A percentile compares a stretch with the other conserved stretches of the same genome.
Evolutionary conservation across 2,329 filamentous ascomycete species (phyloP).

Genomic region (Fusarium floridanum): DNA sequence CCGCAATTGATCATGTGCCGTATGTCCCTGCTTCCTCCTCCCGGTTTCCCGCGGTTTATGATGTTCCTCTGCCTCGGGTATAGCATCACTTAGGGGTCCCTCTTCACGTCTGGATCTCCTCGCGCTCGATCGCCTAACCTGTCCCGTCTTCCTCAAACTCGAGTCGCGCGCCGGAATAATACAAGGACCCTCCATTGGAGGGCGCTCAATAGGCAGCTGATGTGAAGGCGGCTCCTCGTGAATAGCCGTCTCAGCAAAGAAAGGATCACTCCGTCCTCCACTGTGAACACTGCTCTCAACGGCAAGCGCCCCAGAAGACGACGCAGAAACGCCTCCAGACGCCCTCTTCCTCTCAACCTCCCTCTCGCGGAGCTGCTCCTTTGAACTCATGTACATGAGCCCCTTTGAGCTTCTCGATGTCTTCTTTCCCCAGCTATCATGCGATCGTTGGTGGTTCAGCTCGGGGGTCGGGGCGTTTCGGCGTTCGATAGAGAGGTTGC

Average conservation of each 20-base stretch:
- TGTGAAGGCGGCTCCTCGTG: constrained; percentile 63
- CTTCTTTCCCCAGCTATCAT: constrained; percentile 74
- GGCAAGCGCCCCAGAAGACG: constrained; percentile 52
- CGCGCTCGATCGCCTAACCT: constrained; percentile 65
- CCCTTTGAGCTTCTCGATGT: constrained; percentile 66
- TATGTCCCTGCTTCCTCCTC: constrained; percentile 35
- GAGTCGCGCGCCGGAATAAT: constrained; percentile 77
- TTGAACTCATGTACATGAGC: constrained; percentile 81
- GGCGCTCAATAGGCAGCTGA: constrained; percentile 45
- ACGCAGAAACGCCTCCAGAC: constrained; percentile 39
- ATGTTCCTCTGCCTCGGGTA: constrained; percentile 59
- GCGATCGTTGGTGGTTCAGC: constrained; percentile 65
- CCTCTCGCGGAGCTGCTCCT: constrained; percentile 73
- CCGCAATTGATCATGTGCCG: constrained; percentile 20
- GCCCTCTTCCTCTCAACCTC: constrained; percentile 72
- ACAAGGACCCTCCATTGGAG: constrained; percentile 56
- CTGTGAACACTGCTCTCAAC: constrained; percentile 53
- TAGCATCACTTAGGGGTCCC: constrained; percentile 51
- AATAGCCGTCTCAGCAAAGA: constrained; percentile 66
- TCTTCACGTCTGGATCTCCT: constrained; percentile 65
- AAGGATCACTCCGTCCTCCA: constrained; percentile 59
- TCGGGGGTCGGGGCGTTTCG: constrained; percentile 62
- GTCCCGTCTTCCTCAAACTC: constrained; percentile 71
- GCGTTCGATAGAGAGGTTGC: constrained; percentile 73
- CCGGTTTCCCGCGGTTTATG: constrained; percentile 34